Base-by-base conservation (phyloP, 2,329 filamentous ascomycete genomes). In the Aspergillus unguis region DNA sequence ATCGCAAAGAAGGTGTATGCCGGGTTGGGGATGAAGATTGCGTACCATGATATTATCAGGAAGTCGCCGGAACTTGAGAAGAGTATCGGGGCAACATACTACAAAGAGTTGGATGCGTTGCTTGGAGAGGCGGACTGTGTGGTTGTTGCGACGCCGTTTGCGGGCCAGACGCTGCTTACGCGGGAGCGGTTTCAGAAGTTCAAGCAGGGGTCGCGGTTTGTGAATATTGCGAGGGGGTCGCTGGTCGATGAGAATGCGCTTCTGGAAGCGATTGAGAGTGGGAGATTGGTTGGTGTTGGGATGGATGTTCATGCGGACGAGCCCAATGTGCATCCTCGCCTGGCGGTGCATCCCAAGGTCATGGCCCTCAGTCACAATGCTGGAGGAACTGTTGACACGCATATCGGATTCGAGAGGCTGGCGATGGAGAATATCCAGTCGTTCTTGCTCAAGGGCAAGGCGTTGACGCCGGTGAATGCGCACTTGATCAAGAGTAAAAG, bases 21-120 rank as follows among this genome's bases (percentile, higher is more conserved):
- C 0, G 81, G 80, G 0, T 86, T 89, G 58, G 84, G 81, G 37
- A 90, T 90, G 86, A 71, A 77, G 36, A 79, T 90, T 11, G 65
- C 76, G 7, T 84, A 84, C 46, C 73, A 80, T 37, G 81, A 84
- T 31, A 65, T 80, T 6, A 62, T 73, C 23, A 63, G 73, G 26
- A 70, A 76, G 54, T 53, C 65, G 0, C 47, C 58, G 3, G 69
- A 70, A 6, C 50, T 74, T 1, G 77, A 80, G 55, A 49, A 64
- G 9, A 62, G 63, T 0, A 55, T 79, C 0, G 66, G 65, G 0
- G 77, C 75, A 1, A 69, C 52, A 4, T 80, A 68, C 57, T 75
- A 73, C 54, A 61, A 58, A n/a, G 67, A 59, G 0, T 54, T 81
- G 47, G 73, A 77, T 4, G 73, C 71, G 6, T 60, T 81, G 56